These are phyloP conservation scores for Cornus kousa DNA, from an alignment of 148 eudicot species.

Conservation along the genomic window DNA sequence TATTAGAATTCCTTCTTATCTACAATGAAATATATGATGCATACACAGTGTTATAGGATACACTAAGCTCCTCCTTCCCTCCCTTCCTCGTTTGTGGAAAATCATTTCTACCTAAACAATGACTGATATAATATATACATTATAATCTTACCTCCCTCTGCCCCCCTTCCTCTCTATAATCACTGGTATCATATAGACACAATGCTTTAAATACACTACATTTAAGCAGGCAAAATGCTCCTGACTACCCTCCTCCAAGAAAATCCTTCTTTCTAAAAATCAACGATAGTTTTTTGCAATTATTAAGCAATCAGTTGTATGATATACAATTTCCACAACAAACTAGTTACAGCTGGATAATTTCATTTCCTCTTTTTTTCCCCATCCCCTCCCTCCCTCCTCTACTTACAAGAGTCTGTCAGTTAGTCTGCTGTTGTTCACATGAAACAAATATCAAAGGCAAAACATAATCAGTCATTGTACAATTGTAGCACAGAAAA, in stretches of 20 bases:
- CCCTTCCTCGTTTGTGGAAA: neutral
- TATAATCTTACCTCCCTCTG: neutral
- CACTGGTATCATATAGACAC: neutral
- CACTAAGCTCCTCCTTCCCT: neutral
- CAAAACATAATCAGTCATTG: neutral
- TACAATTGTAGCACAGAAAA: neutral
- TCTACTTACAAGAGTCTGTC: neutral
- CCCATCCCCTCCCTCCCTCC: neutral
- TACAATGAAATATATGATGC: no score
- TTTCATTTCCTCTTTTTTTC: neutral
- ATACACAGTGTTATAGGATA: no score
- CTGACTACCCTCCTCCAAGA: neutral
- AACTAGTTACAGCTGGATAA: neutral
- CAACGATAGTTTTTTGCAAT: neutral
- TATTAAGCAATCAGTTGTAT: neutral
- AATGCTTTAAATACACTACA: neutral
- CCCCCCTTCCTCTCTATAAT: no score
- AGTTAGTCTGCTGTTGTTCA: neutral
- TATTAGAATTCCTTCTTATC: no score
- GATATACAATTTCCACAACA: neutral
- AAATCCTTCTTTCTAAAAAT: neutral
- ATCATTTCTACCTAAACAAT: neutral
- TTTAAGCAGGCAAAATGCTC: neutral
- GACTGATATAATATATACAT: no score
- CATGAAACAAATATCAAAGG: neutral